These are phyloP conservation scores for Pseudocercospora pini-densiflorae DNA, from an alignment of 2,329 filamentous ascomycete genomes.

Conservation along the genomic window DNA sequence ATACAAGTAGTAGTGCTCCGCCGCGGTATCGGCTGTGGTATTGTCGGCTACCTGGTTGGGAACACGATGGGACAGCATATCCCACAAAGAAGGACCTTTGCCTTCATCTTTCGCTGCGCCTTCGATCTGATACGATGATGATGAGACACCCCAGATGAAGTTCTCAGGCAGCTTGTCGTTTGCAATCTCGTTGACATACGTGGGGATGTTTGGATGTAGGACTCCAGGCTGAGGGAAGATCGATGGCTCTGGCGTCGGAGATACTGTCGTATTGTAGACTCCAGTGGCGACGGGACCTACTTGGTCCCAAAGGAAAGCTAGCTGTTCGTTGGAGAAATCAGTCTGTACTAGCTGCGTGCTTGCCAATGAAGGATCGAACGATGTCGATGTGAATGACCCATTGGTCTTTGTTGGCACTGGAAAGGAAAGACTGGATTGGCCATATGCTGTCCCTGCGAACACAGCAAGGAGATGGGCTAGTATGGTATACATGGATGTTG, in stretches of 20 bases:
- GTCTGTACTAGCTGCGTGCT: slow-evolving; percentile 49
- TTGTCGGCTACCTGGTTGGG: slow-evolving; percentile 44
- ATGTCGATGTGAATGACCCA: slow-evolving; percentile 33
- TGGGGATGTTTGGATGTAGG: slow-evolving; percentile 51
- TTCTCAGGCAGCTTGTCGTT: slow-evolving; percentile 42
- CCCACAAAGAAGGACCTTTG: slow-evolving; percentile 34
- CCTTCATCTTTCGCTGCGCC: slow-evolving; percentile 39
- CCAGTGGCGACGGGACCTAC: slow-evolving; percentile 34
- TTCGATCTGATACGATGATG: slow-evolving; percentile 41
- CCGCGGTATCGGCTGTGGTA: slow-evolving; percentile 32
- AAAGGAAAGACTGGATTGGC: slow-evolving; percentile 9
- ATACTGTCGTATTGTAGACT: slow-evolving; percentile 35
- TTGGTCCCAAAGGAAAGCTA: slow-evolving; percentile 45
- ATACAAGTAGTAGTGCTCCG: slow-evolving; percentile 21
- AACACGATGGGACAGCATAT: slow-evolving; percentile 33
- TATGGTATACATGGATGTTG: neutral
- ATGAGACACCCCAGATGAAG: slow-evolving; percentile 41
- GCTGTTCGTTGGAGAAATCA: slow-evolving; percentile 53
- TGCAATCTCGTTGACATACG: slow-evolving; percentile 39
- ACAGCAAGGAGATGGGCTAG: neutral
- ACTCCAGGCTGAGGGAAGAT: slow-evolving; percentile 37
- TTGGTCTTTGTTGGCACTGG: slow-evolving; percentile 12
- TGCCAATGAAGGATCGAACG: slow-evolving; percentile 49
- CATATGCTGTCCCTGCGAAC: neutral
- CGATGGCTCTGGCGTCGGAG: slow-evolving; percentile 40